A percentile compares a stretch with the other conserved stretches of the same genome.
Conservation (phyloP, 2,329 filamentous ascomycete species). For the Fusarium setosum region DNA sequence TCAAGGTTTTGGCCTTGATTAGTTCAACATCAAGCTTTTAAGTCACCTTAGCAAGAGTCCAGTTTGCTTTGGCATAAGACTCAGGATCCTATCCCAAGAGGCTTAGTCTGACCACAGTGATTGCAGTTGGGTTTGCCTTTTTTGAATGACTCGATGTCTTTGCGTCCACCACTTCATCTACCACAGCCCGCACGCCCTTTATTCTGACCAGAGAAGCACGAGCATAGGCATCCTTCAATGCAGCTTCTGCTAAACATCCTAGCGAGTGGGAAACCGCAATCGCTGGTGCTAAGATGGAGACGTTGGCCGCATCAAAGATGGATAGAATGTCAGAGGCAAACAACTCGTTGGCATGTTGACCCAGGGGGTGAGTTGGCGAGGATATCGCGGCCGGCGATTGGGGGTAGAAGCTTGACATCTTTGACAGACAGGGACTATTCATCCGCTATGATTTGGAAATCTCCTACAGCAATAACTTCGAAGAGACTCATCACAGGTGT, state of each 20-base stretch:
- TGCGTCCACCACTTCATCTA: conserved; percentile 50
- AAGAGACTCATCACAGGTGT: conserved; percentile 59
- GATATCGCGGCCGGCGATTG: conserved; percentile 61
- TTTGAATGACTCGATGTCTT: conserved; percentile 10
- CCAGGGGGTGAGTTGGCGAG: conserved; percentile 61
- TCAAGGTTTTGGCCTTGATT: conserved; percentile 48
- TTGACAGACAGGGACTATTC: conserved; percentile 38
- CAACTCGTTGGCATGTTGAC: conserved; percentile 53
- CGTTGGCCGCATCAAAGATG: conserved; percentile 49
- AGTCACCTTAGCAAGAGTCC: conserved; percentile 56
- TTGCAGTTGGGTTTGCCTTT: conserved; percentile 51
- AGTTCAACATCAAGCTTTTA: conserved; percentile 46
- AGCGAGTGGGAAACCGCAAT: conserved; percentile 63
- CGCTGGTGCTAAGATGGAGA: conserved; percentile 42
- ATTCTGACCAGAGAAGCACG: conserved; percentile 55
- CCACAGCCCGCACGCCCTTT: conserved; percentile 57
- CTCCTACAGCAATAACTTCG: conserved; percentile 62
- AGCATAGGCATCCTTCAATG: conserved; percentile 39
- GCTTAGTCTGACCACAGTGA: conserved; percentile 55
- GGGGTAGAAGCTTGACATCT: conserved; percentile 56
- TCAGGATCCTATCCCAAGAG: conserved; percentile 62
- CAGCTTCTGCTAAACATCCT: conserved; percentile 58
- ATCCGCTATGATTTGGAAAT: conserved; percentile 49
- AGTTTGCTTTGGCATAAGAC: conserved; percentile 65
- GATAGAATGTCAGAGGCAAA: conserved; percentile 55